These are phyloP conservation scores for Candida sakaeoensis DNA, from an alignment of 805 yeast species.

Conservation along the genomic window DNA sequence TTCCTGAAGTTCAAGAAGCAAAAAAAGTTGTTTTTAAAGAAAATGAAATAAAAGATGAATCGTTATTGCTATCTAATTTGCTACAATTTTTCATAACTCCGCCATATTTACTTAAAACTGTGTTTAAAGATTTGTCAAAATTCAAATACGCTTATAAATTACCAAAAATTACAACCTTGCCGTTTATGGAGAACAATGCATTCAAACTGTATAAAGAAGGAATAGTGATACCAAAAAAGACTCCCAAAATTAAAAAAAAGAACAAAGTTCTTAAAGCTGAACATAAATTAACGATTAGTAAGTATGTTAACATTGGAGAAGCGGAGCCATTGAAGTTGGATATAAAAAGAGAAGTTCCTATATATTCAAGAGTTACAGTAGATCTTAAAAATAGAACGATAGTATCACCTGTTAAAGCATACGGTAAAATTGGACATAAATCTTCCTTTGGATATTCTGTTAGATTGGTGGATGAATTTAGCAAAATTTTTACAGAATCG, in stretches of 20 bases:
- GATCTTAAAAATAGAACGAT: conserved; percentile 58
- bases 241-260: conserved; percentile 33
- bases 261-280: conserved; percentile 28
- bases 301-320: conserved; percentile 74
- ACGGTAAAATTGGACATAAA: conserved; percentile 58
- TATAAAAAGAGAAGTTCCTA: conserved; percentile 58
- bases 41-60: conserved; percentile 13
- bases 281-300: conserved; percentile 53
- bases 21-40: conserved; percentile 7
- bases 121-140: conserved; percentile 48
- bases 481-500: conserved; percentile 67
- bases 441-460: conserved; percentile 72
- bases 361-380: conserved; percentile 77
- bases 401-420: conserved; percentile 70
- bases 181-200: conserved; percentile 57
- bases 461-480: conserved; percentile 58
- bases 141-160: conserved; percentile 62
- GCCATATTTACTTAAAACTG: conserved; percentile 64
- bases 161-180: conserved; percentile 71
- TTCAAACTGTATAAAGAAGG: conserved; percentile 58
- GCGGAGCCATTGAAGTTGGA: conserved; percentile 54
- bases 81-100: conserved; percentile 84
- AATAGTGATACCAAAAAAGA: conserved; percentile 43
- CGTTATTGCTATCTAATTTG: conserved; percentile 58
- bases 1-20: conserved; percentile 19